Evolutionary conservation across 768 basidiomycete species (phyloP).

Genomic region (Tulasnella sp.): DNA sequence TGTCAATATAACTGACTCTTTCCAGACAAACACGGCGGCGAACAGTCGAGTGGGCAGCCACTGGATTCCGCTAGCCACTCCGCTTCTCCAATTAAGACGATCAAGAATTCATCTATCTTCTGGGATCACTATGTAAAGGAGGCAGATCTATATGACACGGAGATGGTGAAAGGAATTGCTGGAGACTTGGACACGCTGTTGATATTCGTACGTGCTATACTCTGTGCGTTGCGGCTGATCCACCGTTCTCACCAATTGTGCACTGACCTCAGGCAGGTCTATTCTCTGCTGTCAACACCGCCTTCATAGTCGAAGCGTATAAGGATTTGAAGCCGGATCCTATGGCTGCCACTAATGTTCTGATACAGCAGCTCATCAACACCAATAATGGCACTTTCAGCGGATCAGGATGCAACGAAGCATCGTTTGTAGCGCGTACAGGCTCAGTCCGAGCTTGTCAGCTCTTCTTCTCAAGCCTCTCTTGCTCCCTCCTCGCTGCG

Average conservation of each 20-base stretch:
- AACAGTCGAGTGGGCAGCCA: no score
- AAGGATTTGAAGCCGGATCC: background rate
- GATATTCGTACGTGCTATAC: background rate
- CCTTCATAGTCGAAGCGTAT: background rate
- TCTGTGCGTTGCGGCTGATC: background rate
- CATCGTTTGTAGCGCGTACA: background rate
- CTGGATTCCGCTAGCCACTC: no score
- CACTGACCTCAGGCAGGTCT: background rate
- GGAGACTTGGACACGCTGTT: conserved; percentile 3
- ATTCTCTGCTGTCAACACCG: conserved; percentile 1
- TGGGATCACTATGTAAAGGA: no score
- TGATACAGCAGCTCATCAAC: background rate
- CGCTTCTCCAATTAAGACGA: no score
- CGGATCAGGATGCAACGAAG: background rate
- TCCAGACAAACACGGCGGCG: no score
- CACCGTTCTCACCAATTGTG: background rate
- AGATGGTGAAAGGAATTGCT: background rate
- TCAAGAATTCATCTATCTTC: no score
- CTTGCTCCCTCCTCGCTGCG: background rate
- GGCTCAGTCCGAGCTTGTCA: background rate
- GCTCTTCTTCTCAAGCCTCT: background rate
- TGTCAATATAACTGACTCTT: no score
- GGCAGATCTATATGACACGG: background rate
- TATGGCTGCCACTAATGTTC: background rate
- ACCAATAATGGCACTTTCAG: background rate